Base-by-base conservation (phyloP, 345 rosid species). In the Passiflora organensis region DNA sequence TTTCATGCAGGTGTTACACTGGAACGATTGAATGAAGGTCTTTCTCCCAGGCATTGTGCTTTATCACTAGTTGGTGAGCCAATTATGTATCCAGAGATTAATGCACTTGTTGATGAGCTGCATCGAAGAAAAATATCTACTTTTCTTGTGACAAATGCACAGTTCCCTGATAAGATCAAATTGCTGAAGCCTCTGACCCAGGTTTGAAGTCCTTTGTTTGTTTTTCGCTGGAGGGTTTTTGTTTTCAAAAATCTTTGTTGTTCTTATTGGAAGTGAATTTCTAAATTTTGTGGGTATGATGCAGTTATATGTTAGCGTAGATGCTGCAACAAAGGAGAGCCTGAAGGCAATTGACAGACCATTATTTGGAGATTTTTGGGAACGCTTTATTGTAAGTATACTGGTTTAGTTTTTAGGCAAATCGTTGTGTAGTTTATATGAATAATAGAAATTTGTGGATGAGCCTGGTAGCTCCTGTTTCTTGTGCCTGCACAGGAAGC, bases 61-160 rank as follows among this genome's bases (percentile, higher is more conserved):
- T 69, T 93, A 32, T 93, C 97, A 34, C 96, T 93, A 65, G 99
- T 86, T 74, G 97, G 99, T 56, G 97, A 93, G 72, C 97, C 99
- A 18, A 89, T 93, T 46, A 86, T 93, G 95, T 93, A 89, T 71
- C 97, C 96, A 6, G 94, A 86, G 74, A 93, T 89, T 63, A 93
- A 86, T 63, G 63, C 73, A 28, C 91, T 93, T 67, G 89, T 93
- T 55, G 86, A 89, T 76, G 99, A 93, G 72, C 82, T 93, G 68
- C 99, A 89, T 53, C 61, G 61, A 58, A 86, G 81, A 68, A 80
- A 76, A 48, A 93, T 93, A 63, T 89, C 97, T 44, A 89, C 97
- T 20, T 86, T 93, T 80, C 83, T 86, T 21, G 99, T 93, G 39
- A 93, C 95, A 48, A 93, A 93, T 93, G 96, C 95, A 18, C 99